These are phyloP conservation scores for Penicillium silybi DNA, from an alignment of 495 filamentous ascomycete species.

Conservation along the genomic window DNA sequence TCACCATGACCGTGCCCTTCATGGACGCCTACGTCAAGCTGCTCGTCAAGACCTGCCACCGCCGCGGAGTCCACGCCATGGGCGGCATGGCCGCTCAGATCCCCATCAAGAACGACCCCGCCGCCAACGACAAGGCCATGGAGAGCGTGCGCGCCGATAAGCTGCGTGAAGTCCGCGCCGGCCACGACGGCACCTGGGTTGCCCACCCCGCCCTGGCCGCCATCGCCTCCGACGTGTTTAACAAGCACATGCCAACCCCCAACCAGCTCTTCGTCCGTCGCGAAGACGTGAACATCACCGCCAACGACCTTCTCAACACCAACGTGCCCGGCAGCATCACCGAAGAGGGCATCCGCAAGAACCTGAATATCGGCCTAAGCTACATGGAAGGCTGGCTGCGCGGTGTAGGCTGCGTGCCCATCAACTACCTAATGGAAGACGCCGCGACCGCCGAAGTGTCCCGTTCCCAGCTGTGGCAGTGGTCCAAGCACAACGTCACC, in stretches of 20 bases:
- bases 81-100: constrained; percentile 99
- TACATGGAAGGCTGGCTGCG: constrained; percentile 99
- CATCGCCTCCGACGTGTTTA: constrained; percentile 93
- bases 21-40: constrained; percentile 98
- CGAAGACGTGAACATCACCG: constrained; percentile 82
- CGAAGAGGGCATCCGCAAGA: constrained; percentile 96
- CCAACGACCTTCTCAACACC: constrained; percentile 96
- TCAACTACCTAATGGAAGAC: constrained; percentile 99
- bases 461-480: constrained; percentile 93
- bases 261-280: constrained; percentile 92
- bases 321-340: constrained; percentile 93
- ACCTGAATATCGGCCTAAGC: constrained; percentile 90
- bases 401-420: constrained; percentile 92
- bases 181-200: constrained; percentile 97
- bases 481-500: constrained; percentile 78
- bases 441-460: constrained; percentile 96
- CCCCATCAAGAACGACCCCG: constrained; percentile 90
- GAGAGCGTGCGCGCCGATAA: constrained; percentile 90
- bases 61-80: constrained; percentile 95
- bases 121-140: constrained; percentile 93
- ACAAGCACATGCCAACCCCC: constrained; percentile 97
- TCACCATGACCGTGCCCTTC: constrained; percentile 98
- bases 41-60: constrained; percentile 96
- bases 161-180: constrained; percentile 90
- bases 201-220: constrained; percentile 89